Percentiles rank a stretch among this genome's conserved stretches.
phyloP scores from a whole-genome alignment of 2,329 filamentous ascomycete genomes.

The Fusarium newnesense region DNA sequence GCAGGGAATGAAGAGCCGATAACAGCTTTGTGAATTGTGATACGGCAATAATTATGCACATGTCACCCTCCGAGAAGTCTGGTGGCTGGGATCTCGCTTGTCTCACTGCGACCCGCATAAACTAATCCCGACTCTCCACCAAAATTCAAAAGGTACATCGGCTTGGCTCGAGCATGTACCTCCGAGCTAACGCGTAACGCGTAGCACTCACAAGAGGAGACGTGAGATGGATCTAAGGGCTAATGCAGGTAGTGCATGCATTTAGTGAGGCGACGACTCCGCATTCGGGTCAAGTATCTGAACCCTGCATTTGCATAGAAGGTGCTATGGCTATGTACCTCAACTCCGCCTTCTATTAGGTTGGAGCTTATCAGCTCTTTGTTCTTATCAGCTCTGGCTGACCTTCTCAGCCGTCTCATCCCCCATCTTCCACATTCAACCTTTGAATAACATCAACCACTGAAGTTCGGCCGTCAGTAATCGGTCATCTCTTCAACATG shows the following conservation, averaged over 20 bases:
- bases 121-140: slow-evolving; percentile 6
- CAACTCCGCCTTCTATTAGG: slow-evolving; percentile 3
- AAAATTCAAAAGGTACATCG: slow-evolving; percentile 9
- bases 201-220: neutral
- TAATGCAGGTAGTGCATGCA: slow-evolving; percentile 10
- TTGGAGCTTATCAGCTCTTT: slow-evolving; percentile 38
- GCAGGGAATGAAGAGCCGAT: neutral
- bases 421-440: neutral
- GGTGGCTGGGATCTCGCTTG: slow-evolving; percentile 16
- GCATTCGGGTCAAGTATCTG: slow-evolving; percentile 5
- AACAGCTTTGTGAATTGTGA: neutral
- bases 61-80: neutral
- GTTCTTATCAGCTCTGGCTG: slow-evolving; percentile 21
- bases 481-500: slow-evolving; percentile 61
- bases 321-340: slow-evolving; percentile 7
- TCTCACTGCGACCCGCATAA: neutral
- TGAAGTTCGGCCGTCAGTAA: slow-evolving; percentile 1
- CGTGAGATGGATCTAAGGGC: neutral
- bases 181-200: slow-evolving; percentile 14
- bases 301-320: slow-evolving; percentile 9
- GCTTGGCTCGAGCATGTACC: neutral
- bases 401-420: slow-evolving; percentile 2
- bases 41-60: neutral
- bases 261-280: slow-evolving; percentile 15
- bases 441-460: slow-evolving; percentile 13